Conservation (phyloP, 2,329 filamentous ascomycete species). For the Immersiporthe knoxdaviesiana region DNA sequence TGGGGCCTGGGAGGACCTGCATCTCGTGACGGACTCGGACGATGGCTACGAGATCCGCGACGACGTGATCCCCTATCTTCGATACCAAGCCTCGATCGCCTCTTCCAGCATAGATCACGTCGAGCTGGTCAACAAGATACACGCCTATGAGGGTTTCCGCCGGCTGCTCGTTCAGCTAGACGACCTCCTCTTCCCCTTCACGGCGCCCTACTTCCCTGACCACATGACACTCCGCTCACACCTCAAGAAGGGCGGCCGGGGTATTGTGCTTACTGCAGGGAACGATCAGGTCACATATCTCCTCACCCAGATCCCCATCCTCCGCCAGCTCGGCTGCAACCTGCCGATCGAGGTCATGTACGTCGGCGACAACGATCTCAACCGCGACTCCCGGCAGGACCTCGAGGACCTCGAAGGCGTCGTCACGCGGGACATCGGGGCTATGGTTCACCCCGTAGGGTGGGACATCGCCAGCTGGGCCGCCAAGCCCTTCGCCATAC, state of each 20-base stretch:
- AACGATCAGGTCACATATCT: slow-evolving; percentile 48
- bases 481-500: slow-evolving; percentile 50
- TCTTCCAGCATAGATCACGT: slow-evolving; percentile 26
- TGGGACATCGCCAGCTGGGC: slow-evolving; percentile 51
- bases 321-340: slow-evolving; percentile 43
- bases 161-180: slow-evolving; percentile 44
- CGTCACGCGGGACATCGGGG: slow-evolving; percentile 47
- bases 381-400: slow-evolving; percentile 44
- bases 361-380: slow-evolving; percentile 48
- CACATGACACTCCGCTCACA: slow-evolving; percentile 48
- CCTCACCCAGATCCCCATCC: slow-evolving; percentile 45
- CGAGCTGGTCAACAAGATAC: slow-evolving; percentile 40
- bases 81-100: slow-evolving; percentile 32
- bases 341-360: slow-evolving; percentile 46
- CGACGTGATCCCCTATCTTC: slow-evolving; percentile 45
- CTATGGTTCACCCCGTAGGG: slow-evolving; percentile 48
- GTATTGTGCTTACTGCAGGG: slow-evolving; percentile 49
- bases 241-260: slow-evolving; percentile 45
- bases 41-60: slow-evolving; percentile 44
- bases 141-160: slow-evolving; percentile 47
- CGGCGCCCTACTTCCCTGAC: slow-evolving; percentile 47
- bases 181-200: slow-evolving; percentile 44
- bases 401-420: slow-evolving; percentile 48
- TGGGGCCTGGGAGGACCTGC: slow-evolving; percentile 45
- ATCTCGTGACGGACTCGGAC: slow-evolving; percentile 37